phyloP scores from a whole-genome alignment of 345 rosid genomes.

The Eucalyptus camaldulensis region DNA sequence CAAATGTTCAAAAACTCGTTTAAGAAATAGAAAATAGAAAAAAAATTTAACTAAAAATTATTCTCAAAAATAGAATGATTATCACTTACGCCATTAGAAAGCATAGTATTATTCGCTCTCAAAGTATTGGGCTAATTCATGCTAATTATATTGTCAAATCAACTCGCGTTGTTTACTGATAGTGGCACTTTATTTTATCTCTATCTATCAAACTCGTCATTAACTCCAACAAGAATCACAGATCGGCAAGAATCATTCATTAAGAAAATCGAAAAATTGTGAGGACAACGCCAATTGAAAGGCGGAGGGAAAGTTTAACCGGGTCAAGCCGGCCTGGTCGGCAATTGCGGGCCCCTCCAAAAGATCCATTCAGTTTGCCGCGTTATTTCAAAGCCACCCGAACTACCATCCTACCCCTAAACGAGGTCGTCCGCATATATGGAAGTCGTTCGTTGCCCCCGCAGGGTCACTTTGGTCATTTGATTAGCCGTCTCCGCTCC shows the following conservation, averaged over 20 bases:
- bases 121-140: no score
- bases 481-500: not conserved
- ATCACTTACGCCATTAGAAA: fast-evolving
- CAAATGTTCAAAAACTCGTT: fast-evolving
- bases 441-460: no score
- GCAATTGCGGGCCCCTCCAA: not conserved
- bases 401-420: not conserved
- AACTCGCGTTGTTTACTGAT: not conserved
- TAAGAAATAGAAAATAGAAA: fast-evolving
- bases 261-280: not conserved
- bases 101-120: not conserved
- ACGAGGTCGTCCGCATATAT: fast-evolving
- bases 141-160: fast-evolving
- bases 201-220: not conserved
- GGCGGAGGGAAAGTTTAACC: not conserved
- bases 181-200: not conserved
- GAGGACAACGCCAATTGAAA: not conserved
- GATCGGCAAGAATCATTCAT: not conserved
- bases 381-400: not conserved
- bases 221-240: not conserved
- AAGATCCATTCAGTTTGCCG: not conserved
- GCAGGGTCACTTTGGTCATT: not conserved
- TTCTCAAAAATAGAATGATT: fast-evolving
- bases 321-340: slow-evolving; percentile 19
- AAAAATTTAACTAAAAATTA: no score